Conservation (phyloP, 163 green algal species). For the Prototheca stagnorum region DNA sequence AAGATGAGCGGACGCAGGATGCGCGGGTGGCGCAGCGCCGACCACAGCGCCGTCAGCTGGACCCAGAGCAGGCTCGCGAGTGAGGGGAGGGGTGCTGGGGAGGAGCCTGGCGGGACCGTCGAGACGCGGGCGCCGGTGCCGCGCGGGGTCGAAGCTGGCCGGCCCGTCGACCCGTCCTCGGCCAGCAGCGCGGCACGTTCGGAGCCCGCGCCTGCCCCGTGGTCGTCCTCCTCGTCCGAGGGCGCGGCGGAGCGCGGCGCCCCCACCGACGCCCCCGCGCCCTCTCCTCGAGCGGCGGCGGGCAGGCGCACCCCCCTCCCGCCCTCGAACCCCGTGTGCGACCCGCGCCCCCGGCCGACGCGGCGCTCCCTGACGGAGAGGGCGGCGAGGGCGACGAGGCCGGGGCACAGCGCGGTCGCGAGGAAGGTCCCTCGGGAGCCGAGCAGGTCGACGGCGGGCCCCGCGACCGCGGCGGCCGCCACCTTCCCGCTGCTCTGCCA, state of each 20-base stretch:
- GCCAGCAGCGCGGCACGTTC: background rate
- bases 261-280: too few relatives aligned
- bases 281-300: too few relatives aligned
- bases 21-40: conserved; percentile 41
- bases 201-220: too few relatives aligned
- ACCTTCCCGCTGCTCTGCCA: conserved; percentile 60
- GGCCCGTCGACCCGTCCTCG: background rate
- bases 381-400: conserved; percentile 56
- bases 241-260: too few relatives aligned
- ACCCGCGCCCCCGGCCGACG: too few relatives aligned
- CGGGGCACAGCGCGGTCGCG: conserved; percentile 70
- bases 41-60: conserved; percentile 46
- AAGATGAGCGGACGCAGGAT: conserved; percentile 83
- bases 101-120: background rate
- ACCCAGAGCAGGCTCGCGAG: too few relatives aligned
- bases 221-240: too few relatives aligned
- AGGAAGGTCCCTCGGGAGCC: conserved; percentile 68
- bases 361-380: too few relatives aligned
- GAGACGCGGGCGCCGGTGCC: background rate
- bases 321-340: too few relatives aligned
- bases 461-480: conserved; percentile 63
- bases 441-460: conserved; percentile 21
- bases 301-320: too few relatives aligned
- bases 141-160: background rate
- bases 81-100: too few relatives aligned